Conservation (phyloP, 345 rosid species). For the Pugionium cornutum region DNA sequence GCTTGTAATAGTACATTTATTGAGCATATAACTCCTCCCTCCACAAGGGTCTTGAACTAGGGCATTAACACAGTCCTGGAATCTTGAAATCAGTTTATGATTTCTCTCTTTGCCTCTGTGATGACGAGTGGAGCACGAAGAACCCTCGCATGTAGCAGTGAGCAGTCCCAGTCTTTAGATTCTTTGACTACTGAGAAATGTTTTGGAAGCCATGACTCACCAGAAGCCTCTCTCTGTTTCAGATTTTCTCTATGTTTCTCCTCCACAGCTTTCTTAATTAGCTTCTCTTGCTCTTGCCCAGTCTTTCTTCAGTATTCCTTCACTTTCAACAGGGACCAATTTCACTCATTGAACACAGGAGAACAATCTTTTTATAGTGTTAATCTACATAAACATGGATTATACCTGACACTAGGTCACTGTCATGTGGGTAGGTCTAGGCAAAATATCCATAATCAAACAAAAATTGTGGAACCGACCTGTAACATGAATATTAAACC, state of each 20-base stretch:
- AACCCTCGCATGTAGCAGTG: constrained; percentile 39
- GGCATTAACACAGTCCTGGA: neutral
- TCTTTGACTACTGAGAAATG: constrained; percentile 48
- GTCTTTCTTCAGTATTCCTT: constrained; percentile 54
- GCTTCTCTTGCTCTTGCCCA: constrained; percentile 76
- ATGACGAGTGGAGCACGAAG: neutral
- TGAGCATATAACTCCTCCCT: neutral
- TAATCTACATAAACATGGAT: no score
- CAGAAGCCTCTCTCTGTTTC: constrained; percentile 52
- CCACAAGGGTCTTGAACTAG: neutral
- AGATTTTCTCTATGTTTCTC: constrained; percentile 56
- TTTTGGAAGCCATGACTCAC: constrained; percentile 64
- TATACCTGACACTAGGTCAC: no score
- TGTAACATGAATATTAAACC: no score
- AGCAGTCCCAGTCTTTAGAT: constrained; percentile 62
- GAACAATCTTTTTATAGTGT: no score
- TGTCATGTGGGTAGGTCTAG: no score
- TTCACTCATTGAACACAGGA: no score
- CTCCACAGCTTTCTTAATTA: constrained; percentile 56
- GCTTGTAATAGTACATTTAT: neutral
- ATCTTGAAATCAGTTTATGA: constrained; percentile 6
- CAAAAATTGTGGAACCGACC: no score
- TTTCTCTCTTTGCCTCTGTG: neutral
- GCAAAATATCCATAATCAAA: no score
- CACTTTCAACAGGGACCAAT: constrained; percentile 30